These are phyloP conservation scores for Rosa multiflora DNA, from an alignment of 306 rosid species.

Conservation along the genomic window DNA sequence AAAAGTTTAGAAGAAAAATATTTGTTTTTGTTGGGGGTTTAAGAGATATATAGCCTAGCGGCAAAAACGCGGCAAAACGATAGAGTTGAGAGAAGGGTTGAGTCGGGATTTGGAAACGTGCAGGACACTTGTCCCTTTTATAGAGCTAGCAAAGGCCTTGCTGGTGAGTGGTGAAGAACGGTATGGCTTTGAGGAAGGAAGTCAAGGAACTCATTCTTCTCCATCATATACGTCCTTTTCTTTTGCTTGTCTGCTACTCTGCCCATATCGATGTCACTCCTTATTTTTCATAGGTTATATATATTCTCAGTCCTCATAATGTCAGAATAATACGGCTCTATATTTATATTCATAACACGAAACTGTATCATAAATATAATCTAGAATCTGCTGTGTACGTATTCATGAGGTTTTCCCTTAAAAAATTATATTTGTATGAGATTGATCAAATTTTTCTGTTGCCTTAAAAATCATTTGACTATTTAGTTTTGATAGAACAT, in stretches of 20 bases:
- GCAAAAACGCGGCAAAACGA: slow-evolving; percentile 17
- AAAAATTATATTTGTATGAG: too few relatives aligned
- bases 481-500: too few relatives aligned
- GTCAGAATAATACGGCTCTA: too few relatives aligned
- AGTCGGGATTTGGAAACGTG: neutral
- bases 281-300: too few relatives aligned
- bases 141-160: neutral
- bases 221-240: neutral
- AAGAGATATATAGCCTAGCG: neutral
- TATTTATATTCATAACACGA: too few relatives aligned
- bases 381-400: too few relatives aligned
- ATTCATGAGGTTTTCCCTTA: too few relatives aligned
- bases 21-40: neutral
- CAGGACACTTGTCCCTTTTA: neutral
- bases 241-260: neutral
- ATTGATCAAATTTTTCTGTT: too few relatives aligned
- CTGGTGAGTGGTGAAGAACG: neutral
- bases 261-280: neutral
- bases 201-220: neutral
- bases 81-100: neutral
- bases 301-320: too few relatives aligned
- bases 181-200: neutral
- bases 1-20: neutral
- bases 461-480: too few relatives aligned
- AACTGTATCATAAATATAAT: too few relatives aligned